phyloP scores from a whole-genome alignment of 441 rosid species.

The Arabidopsis lyrata region DNA sequence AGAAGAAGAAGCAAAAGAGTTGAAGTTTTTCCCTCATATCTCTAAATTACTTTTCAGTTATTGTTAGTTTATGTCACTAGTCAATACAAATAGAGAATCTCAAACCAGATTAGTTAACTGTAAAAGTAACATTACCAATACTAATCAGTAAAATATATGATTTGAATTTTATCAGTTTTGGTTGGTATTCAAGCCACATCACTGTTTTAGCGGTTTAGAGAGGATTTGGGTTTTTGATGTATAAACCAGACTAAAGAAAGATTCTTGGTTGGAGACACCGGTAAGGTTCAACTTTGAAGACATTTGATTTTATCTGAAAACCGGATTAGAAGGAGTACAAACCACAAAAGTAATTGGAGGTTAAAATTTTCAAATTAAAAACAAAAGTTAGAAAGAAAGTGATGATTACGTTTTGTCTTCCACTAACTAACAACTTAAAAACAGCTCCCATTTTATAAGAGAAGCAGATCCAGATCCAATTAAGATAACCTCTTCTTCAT shows the following conservation, averaged over 20 bases:
- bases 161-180: neutral
- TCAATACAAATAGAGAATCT: conserved; percentile 12
- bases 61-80: conserved; percentile 8
- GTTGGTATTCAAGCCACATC: neutral
- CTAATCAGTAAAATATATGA: neutral
- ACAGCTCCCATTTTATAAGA: conserved; percentile 9
- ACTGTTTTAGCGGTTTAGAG: neutral
- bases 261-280: conserved; percentile 10
- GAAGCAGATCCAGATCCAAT: conserved; percentile 40
- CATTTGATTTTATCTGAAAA: neutral
- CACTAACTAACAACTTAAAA: conserved; percentile 36
- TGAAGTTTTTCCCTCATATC: conserved; percentile 35
- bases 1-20: conserved; percentile 68
- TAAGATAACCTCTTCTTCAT: conserved; percentile 3
- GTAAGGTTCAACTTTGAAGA: conserved; percentile 4
- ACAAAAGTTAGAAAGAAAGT: conserved; percentile 40
- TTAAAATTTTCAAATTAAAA: conserved; percentile 33
- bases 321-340: conserved; percentile 23
- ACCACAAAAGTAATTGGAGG: neutral
- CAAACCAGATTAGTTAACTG: conserved; percentile 24
- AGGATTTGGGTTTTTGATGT: neutral
- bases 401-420: conserved; percentile 48
- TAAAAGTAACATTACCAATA: conserved; percentile 16
- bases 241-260: neutral
- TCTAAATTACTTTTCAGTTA: neutral